phyloP scores from a whole-genome alignment of 2,329 filamentous ascomycete species.

The Colletotrichum eremochloae region DNA sequence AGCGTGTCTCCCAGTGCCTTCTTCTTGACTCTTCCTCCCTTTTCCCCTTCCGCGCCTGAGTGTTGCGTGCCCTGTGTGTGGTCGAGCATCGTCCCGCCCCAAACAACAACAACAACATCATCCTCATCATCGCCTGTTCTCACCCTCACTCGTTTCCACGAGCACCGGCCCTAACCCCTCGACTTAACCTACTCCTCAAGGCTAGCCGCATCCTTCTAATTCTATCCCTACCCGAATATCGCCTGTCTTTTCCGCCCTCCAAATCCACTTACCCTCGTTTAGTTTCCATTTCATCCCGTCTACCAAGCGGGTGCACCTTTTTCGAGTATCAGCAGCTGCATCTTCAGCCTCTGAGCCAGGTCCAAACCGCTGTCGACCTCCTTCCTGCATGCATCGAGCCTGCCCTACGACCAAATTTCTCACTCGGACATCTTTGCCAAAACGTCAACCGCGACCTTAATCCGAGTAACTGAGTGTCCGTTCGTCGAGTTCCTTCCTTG shows the following conservation, averaged over 20 bases:
- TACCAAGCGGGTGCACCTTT: constrained; percentile 5
- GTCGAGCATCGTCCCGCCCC: constrained; percentile 28
- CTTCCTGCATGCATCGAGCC: constrained; percentile 15
- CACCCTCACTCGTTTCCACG: constrained; percentile 30
- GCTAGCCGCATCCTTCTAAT: constrained; percentile 35
- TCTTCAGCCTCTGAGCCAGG: not conserved
- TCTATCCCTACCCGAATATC: constrained; percentile 32
- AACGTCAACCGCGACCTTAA: constrained; percentile 18
- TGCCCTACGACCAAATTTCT: constrained; percentile 12
- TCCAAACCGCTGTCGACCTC: constrained; percentile 21
- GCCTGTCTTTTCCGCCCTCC: not conserved
- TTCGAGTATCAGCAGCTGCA: constrained; percentile 13
- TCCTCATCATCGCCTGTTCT: constrained; percentile 27
- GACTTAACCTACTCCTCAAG: constrained; percentile 23
- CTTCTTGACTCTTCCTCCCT: constrained; percentile 15
- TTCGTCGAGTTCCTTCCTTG: constrained; percentile 29
- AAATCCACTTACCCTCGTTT: constrained; percentile 32
- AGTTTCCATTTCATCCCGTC: constrained; percentile 21
- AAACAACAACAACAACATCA: not conserved
- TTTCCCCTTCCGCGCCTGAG: constrained; percentile 22
- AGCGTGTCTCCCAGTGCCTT: constrained; percentile 13
- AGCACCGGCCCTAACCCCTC: constrained; percentile 27
- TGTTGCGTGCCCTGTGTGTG: constrained; percentile 31
- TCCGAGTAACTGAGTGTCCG: constrained; percentile 7
- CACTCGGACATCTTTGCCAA: constrained; percentile 7